These are phyloP conservation scores for Sechiopsis laciniata DNA, from an alignment of 306 rosid genomes.

Conservation along the genomic window DNA sequence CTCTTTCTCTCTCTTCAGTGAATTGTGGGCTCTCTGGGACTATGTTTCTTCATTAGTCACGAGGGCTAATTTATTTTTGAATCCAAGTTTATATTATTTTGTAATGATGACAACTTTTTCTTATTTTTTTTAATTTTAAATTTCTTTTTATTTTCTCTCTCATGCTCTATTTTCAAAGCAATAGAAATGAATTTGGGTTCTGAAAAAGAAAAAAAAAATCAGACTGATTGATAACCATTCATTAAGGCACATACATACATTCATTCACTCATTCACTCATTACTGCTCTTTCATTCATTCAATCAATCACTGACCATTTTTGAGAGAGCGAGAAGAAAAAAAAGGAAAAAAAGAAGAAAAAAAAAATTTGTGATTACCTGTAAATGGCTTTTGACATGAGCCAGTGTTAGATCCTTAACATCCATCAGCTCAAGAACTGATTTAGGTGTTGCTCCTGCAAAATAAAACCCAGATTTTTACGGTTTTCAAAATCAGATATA, in stretches of 20 bases:
- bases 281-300: conserved; percentile 19
- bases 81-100: conserved; percentile 47
- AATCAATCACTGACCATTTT: conserved; percentile 16
- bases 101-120: conserved; percentile 57
- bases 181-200: background rate
- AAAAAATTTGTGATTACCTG: conserved; percentile 41
- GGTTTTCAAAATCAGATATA: background rate
- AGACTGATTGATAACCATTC: conserved; percentile 18
- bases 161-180: conserved; percentile 3
- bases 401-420: conserved; percentile 92
- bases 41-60: conserved; percentile 47
- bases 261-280: background rate
- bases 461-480: background rate
- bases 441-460: conserved; percentile 86
- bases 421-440: conserved; percentile 97
- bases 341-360: too few species aligned
- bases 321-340: background rate
- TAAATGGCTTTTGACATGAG: conserved; percentile 96
- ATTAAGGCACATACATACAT: conserved; percentile 9
- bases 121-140: background rate
- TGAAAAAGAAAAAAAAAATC: background rate
- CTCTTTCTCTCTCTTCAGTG: background rate
- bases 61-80: conserved; percentile 54
- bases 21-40: conserved; percentile 22
- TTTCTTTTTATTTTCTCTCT: background rate